Conservation (phyloP, 2,329 filamentous ascomycete genomes). For the Dryadomyces sulphureus region DNA sequence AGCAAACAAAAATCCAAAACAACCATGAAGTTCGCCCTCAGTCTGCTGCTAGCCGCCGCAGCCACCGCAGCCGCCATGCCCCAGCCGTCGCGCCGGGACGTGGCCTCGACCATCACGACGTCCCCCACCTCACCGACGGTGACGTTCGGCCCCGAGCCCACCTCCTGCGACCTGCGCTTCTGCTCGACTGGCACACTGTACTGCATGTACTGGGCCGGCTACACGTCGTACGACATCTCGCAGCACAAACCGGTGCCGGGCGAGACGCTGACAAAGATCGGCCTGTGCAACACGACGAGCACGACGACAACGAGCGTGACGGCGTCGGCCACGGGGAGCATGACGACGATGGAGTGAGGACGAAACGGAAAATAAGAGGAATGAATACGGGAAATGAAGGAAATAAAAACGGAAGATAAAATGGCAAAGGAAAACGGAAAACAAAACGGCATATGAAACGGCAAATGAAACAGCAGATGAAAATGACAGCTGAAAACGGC, state of each 20-base stretch:
- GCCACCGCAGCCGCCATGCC: no score
- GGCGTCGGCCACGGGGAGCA: not conserved
- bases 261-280: conserved; percentile 9
- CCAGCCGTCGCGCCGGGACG: no score
- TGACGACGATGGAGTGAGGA: not conserved
- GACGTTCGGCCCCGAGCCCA: not conserved
- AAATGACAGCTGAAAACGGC: not conserved
- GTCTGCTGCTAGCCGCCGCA: no score
- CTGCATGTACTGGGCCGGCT: conserved; percentile 13
- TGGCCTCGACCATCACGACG: no score
- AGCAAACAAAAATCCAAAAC: no score
- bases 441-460: not conserved
- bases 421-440: not conserved
- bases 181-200: conserved; percentile 10
- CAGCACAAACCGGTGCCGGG: conserved; percentile 8
- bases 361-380: not conserved
- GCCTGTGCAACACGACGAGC: conserved; percentile 1
- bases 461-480: not conserved
- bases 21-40: no score
- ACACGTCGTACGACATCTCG: conserved; percentile 9
- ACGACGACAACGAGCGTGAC: not conserved
- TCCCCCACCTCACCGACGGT: not conserved
- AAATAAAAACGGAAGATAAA: not conserved
- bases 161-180: conserved; percentile 9
- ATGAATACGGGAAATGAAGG: not conserved